Evolutionary conservation across 805 yeast species (phyloP).

Genomic region (Ogataea neopini): DNA sequence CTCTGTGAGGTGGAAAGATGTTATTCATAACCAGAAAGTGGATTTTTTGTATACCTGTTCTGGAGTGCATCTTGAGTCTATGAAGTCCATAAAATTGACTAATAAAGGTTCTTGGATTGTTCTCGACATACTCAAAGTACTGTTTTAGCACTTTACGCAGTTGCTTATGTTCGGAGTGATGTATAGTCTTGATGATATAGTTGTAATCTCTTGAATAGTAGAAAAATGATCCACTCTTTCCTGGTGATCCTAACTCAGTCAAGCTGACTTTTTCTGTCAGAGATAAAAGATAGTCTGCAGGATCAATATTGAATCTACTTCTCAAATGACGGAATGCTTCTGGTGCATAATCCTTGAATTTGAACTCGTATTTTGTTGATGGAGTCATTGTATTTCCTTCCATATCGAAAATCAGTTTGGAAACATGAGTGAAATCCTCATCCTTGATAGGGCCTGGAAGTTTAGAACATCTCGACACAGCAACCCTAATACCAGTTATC

Average conservation of each 20-base stretch:
- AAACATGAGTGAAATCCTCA: constrained; percentile 67
- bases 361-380: constrained; percentile 91
- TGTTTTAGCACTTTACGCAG: constrained; percentile 70
- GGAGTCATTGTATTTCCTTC: constrained; percentile 90
- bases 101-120: constrained; percentile 83
- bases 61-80: constrained; percentile 83
- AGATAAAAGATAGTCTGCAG: constrained; percentile 92
- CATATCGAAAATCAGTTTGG: constrained; percentile 83
- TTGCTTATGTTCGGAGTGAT: constrained; percentile 87
- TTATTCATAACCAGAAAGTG: constrained; percentile 97
- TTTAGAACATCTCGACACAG: constrained; percentile 91
- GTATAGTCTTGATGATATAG: constrained; percentile 94
- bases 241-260: constrained; percentile 92
- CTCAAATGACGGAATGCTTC: constrained; percentile 89
- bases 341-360: constrained; percentile 95
- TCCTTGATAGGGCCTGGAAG: constrained; percentile 70
- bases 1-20: constrained; percentile 89
- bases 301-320: constrained; percentile 79
- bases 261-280: constrained; percentile 90
- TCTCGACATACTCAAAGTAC: constrained; percentile 77
- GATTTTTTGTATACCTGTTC: constrained; percentile 59
- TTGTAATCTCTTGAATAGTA: constrained; percentile 92
- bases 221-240: constrained; percentile 95
- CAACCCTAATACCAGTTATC: constrained; percentile 95
- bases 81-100: constrained; percentile 98